Percentiles rank a stretch among this genome's conserved stretches.
phyloP scores from a whole-genome alignment of 352 stramenopile species.

The Phytophthora pinifolia region DNA sequence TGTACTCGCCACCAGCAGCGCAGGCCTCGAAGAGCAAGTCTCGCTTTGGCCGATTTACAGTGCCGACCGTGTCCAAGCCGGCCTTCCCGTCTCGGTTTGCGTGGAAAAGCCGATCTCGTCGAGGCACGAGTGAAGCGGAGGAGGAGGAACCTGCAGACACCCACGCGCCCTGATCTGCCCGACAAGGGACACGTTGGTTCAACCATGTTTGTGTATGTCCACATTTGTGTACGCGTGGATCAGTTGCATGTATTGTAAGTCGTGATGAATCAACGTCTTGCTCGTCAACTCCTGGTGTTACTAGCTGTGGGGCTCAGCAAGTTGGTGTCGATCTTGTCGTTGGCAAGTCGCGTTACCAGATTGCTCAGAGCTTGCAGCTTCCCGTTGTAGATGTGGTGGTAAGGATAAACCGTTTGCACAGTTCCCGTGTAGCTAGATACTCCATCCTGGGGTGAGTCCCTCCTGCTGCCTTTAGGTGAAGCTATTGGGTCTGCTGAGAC shows the following conservation, averaged over 20 bases:
- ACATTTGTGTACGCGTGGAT: background rate
- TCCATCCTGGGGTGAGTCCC: background rate
- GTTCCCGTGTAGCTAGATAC: conserved; percentile 1
- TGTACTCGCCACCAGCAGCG: conserved; percentile 34
- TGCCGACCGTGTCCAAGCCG: conserved; percentile 34
- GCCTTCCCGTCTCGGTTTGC: conserved; percentile 51
- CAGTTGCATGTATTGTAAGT: conserved; percentile 22
- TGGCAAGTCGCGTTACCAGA: conserved; percentile 19
- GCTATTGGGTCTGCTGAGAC: background rate
- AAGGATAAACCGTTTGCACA: conserved; percentile 20
- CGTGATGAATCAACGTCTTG: conserved; percentile 22
- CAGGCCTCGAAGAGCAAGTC: conserved; percentile 41
- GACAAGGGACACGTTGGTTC: conserved; percentile 14
- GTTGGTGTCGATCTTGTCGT: conserved; percentile 20
- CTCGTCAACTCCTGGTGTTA: conserved; percentile 9
- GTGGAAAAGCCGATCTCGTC: conserved; percentile 43
- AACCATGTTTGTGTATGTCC: conserved; percentile 18
- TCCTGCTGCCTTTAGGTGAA: conserved; percentile 10
- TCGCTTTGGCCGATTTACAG: conserved; percentile 47
- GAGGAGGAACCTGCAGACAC: conserved; percentile 13
- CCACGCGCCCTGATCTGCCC: conserved; percentile 21
- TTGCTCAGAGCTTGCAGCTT: conserved; percentile 33
- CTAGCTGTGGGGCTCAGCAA: conserved; percentile 5
- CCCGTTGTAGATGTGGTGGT: conserved; percentile 29
- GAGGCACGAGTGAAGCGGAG: conserved; percentile 18